These are phyloP conservation scores for Aspergillus carlsbadensis DNA, from an alignment of 495 filamentous ascomycete species.

Conservation along the genomic window DNA sequence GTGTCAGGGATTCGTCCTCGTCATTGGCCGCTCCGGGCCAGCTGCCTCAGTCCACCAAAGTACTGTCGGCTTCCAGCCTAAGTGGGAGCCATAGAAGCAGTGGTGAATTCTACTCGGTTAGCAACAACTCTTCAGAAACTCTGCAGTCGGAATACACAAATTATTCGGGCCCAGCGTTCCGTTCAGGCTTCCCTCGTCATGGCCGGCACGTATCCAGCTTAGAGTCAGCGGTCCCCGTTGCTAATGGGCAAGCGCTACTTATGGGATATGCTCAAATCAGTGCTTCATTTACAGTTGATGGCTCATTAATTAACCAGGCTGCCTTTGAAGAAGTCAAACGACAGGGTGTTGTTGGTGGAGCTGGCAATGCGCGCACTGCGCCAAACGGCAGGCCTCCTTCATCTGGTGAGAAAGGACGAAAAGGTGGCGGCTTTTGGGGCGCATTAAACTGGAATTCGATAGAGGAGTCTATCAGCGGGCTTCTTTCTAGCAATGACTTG, in stretches of 20 bases:
- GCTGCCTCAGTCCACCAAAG: constrained; percentile 60
- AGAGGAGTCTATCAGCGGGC: constrained; percentile 81
- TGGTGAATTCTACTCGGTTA: constrained; percentile 89
- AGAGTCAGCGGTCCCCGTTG: constrained; percentile 40
- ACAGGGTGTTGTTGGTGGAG: constrained; percentile 85
- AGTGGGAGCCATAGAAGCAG: constrained; percentile 75
- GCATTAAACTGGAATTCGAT: constrained; percentile 86
- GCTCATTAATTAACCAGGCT: constrained; percentile 82
- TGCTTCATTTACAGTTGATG: constrained; percentile 88
- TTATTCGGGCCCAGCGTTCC: constrained; percentile 53
- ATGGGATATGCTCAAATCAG: constrained; percentile 98
- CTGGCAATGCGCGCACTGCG: constrained; percentile 73
- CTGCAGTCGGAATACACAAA: constrained; percentile 85
- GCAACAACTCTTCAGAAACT: constrained; percentile 92
- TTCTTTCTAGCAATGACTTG: constrained; percentile 80
- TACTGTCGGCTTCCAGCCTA: constrained; percentile 70
- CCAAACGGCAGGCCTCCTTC: constrained; percentile 27
- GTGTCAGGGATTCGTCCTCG: constrained; percentile 20
- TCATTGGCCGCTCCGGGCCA: constrained; percentile 43
- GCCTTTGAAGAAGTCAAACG: constrained; percentile 95
- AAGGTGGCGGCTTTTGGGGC: constrained; percentile 76
- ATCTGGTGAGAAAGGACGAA: constrained; percentile 62
- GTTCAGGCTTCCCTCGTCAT: constrained; percentile 51
- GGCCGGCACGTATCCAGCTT: constrained; percentile 62
- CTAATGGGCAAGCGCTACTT: constrained; percentile 74